Base-by-base conservation (phyloP, 1,139 yeast species). In the Arxiozyma heterogenica region DNA sequence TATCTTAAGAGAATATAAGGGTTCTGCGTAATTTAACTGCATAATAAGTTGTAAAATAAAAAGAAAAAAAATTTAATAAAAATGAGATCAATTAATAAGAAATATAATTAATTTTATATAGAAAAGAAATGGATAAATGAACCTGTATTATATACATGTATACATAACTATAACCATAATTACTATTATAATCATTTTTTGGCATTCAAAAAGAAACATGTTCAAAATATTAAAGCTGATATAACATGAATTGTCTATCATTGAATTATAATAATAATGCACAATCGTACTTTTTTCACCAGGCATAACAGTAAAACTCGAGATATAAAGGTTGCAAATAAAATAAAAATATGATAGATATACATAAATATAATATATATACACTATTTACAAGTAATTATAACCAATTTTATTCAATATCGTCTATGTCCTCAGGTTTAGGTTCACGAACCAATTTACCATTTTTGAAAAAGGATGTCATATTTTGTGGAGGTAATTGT, bases 1-100 rank as follows among this genome's bases (percentile, higher is more conserved):
- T 47, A 89, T 93, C 58, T 76, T 93, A 64, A 81, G 98, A 71
- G 98, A 93, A 70, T 93, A 93, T 71, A 88, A 88, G 71, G 69
- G 68, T 48, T 65, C 69, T 30, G 70, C 69, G 58, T 65, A 58
- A 51, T 44, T 25, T 38, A 18, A 45, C 30, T 44, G 20, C 20
- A 25, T 18, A 18, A 30, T 30, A 27, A 12, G 20, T 27, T 27
- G 9, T 45, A 18, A 45, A 45, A 45, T 27, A 30, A 27, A n/a
- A 2, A 44, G 27, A 44, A n/a, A 2, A 44, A 44, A 44, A n/a
- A 45, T 15, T 27, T 27, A 34, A 34, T 34, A 15, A 34, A n/a
- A 34, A 34, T 1, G 39, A 34, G n/a, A 4, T n/a, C 17, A 34
- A 34, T 12, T 15, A 15, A 34, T 4, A 15, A 34, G 15, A 34